Evolutionary conservation across 306 rosid genomes (phyloP), one percentile per base, ranked within the genome.

Genomic region (Mucuna pruriens): DNA sequence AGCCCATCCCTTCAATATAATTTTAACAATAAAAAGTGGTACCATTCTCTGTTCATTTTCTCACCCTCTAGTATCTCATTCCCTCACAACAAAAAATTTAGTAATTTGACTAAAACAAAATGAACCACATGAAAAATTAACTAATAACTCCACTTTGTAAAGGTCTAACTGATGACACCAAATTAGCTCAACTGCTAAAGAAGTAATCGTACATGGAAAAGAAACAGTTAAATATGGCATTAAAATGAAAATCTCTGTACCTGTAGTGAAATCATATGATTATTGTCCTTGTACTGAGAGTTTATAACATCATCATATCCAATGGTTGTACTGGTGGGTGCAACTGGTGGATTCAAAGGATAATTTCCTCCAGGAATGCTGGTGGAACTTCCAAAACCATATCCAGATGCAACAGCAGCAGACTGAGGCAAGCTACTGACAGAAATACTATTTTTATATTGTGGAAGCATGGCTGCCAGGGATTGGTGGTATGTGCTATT

Each of bases 341-440:
- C 94, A 7, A 92, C 55, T 12, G 98, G 89, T 20, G 86, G 91
- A 80, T 96, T 96, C 80, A 88, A 63, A 60, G 96, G 92, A 78
- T 91, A 96, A 61, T 92, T 96, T 82, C 99, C 99, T 11, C 98
- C 99, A 17, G 97, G 94, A 87, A 93, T 87, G 88, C 83, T 92
- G 74, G 91, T 87, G 75, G 99, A 96, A 79, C 88, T 93, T 60
- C 95, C 94, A 75, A 92, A 94, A 64, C 98, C 99, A 81, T 95
- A 95, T 55, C 97, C 99, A 69, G 99, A 87, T 66, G 98, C 82
- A 85, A 92, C 61, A 69, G 92, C 90, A 78, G 95, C 94, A 76
- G 99, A 90, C 73, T 96, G 99, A 77, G 98, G 95, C 90, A 95
- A 90, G 86, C 94, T 95, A 85, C 97, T 95, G 34, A 91, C 97